A percentile compares a stretch with the other conserved stretches of the same genome.
Conservation (phyloP, 2,329 filamentous ascomycete genomes). For the Blumeria graminis region DNA sequence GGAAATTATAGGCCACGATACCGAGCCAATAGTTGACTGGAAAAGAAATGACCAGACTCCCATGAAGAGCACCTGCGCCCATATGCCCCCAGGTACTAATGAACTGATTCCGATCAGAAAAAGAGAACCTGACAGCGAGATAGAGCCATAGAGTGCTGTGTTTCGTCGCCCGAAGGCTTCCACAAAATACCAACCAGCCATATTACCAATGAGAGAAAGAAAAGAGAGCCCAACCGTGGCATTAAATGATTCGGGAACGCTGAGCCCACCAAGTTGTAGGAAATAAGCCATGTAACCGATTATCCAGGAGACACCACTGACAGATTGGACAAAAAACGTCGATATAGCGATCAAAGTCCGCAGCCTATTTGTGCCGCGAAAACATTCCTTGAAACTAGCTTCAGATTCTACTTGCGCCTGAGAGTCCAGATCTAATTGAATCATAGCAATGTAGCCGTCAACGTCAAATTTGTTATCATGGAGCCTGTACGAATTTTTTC, state of each 20-base stretch:
- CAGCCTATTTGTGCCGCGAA: slow-evolving; percentile 6
- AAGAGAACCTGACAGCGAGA: slow-evolving; percentile 5
- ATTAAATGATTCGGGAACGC: slow-evolving; percentile 9
- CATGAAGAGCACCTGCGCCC: slow-evolving; percentile 10
- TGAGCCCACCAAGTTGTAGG: slow-evolving; percentile 14
- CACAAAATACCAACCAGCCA: slow-evolving; percentile 15
- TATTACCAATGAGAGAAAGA: slow-evolving; percentile 14
- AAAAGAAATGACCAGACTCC: slow-evolving; percentile 9
- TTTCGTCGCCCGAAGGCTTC: slow-evolving; percentile 13
- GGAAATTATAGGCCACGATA: slow-evolving; percentile 20
- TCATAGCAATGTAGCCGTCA: slow-evolving; percentile 5
- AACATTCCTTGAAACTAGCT: slow-evolving; percentile 7
- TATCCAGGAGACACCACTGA: slow-evolving; percentile 14
- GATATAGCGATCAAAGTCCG: slow-evolving; percentile 12
- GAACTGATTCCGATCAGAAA: slow-evolving; percentile 8
- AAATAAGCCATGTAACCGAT: slow-evolving; percentile 13
- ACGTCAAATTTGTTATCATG: slow-evolving; percentile 3
- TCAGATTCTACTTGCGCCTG: not conserved
- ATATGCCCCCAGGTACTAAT: slow-evolving; percentile 5
- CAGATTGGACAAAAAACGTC: slow-evolving; percentile 15
- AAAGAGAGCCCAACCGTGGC: slow-evolving; percentile 12
- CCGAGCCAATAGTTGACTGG: slow-evolving; percentile 15
- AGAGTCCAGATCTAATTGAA: slow-evolving; percentile 1
- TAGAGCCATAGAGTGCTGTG: slow-evolving; percentile 10
- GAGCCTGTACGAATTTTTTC: slow-evolving; percentile 3